Evolutionary conservation across 768 basidiomycete species (phyloP), one percentile per base, ranked within the genome.

Genomic region (Fistulinella prunicolor): DNA sequence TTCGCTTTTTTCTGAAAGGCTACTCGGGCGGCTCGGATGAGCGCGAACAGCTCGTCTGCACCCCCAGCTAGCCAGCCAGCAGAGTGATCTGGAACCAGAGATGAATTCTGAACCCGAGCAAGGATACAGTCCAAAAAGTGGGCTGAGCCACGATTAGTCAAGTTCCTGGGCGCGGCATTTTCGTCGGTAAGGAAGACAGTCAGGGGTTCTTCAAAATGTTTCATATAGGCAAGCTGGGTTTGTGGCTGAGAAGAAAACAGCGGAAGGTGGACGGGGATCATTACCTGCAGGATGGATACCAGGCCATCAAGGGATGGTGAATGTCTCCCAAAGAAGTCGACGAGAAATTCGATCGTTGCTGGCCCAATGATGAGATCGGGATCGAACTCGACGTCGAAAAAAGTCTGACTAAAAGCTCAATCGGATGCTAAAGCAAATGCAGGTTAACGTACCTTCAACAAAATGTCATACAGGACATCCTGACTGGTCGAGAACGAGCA

Each of bases 161-260:
- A 49, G 16, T 46, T 22, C 17, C 22, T 21, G 41, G 46, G 54
- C 10, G 38, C 16, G 9, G 55, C 24, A 19, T 3, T 38, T 35
- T 45, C 47, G 9, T 54, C 58, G 42, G 55, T 4, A 29, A 58
- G 45, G 46, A 65, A 37, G 8, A 74, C 41, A 3, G 77, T 72
- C 13, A 87, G 63, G 0, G 83, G 81, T 21, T 86, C 79, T 22
- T 74, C 73, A 54, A 86, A 88, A 62, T 91, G 88, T 51, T 85
- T 85, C 62, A 89, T 63, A 58, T 88, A 72, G 0, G 73, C 71
- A 3, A 89, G 68, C 85, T 89, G 21, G 12, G 17, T 53, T 13
- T 36, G 41, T 13, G 37, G 9, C 16, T 44, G 26, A 52, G 46
- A 41, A 28, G 3, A 19, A 19, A 29, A 16, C 4, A 6, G 2